Conservation (phyloP, 129 eudicot species). For the Rutidosis leptorrhynchoides region DNA sequence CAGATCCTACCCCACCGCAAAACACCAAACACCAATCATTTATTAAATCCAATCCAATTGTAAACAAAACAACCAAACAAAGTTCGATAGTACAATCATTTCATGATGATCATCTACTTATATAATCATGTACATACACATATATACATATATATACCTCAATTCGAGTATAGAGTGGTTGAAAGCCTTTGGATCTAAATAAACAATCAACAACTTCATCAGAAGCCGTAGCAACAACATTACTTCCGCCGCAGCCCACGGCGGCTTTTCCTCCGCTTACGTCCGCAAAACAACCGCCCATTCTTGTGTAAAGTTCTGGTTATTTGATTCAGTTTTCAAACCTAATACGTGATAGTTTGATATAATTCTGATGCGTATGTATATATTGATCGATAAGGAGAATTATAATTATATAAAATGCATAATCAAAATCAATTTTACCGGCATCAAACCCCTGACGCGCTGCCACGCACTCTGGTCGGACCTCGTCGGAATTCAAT, state of each 20-base stretch:
- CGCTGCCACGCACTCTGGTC: no score
- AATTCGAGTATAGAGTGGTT: constrained; percentile 3
- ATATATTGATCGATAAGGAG: no score
- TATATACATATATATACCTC: not conserved
- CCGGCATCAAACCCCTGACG: no score
- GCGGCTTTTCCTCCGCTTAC: constrained; percentile 68
- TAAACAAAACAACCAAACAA: not conserved
- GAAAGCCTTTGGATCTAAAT: constrained; percentile 48
- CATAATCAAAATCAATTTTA: no score
- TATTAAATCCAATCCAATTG: not conserved
- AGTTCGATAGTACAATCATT: not conserved
- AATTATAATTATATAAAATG: no score
- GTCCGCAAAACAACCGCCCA: constrained; percentile 69
- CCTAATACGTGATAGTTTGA: not conserved
- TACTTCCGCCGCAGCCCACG: constrained; percentile 36
- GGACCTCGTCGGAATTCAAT: no score
- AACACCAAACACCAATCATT: not conserved
- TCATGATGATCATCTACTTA: not conserved
- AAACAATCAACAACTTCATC: constrained; percentile 67
- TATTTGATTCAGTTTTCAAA: not conserved
- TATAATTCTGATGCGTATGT: no score
- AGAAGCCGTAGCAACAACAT: constrained; percentile 20
- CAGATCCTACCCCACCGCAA: constrained; percentile 11
- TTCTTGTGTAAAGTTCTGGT: constrained; percentile 11
- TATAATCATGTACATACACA: not conserved